phyloP scores from a whole-genome alignment of 495 filamentous ascomycete species.

The Talaromyces nanjingensis region DNA sequence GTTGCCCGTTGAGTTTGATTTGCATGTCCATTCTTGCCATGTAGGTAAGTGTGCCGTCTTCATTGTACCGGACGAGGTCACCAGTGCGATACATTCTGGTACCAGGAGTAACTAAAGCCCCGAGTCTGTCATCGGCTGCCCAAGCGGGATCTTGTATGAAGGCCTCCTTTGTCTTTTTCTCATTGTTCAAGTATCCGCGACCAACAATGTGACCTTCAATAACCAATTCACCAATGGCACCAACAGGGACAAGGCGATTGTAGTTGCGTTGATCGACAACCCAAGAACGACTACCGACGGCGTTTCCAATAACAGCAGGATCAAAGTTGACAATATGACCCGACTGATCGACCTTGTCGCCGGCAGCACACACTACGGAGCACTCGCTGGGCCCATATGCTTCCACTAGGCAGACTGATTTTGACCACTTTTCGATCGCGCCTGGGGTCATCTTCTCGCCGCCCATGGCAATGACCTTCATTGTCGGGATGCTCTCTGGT shows the following conservation, averaged over 20 bases:
- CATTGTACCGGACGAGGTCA: conserved; percentile 46
- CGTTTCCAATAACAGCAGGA: conserved; percentile 31
- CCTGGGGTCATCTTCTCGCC: conserved; percentile 50
- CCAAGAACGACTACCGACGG: conserved; percentile 42
- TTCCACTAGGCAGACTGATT: conserved; percentile 37
- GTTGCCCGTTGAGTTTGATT: conserved; percentile 59
- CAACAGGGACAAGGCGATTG: conserved; percentile 51
- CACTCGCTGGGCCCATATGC: conserved; percentile 51
- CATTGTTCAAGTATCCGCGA: conserved; percentile 50
- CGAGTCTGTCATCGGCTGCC: conserved; percentile 19
- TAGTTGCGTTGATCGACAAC: conserved; percentile 53
- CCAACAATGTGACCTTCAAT: conserved; percentile 58
- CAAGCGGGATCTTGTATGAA: conserved; percentile 52
- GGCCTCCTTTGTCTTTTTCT: conserved; percentile 45
- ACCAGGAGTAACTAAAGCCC: conserved; percentile 18
- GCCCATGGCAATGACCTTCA: conserved; percentile 43
- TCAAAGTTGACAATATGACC: conserved; percentile 39
- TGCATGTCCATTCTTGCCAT: conserved; percentile 58
- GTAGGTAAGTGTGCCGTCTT: conserved; percentile 42
- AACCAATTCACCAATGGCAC: conserved; percentile 57
- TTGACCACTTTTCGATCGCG: conserved; percentile 35
- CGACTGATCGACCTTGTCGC: conserved; percentile 28
- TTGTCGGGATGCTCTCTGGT: conserved; percentile 39
- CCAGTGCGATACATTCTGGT: conserved; percentile 43
- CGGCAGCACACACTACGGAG: conserved; percentile 36